phyloP scores from a whole-genome alignment of 2,329 filamentous ascomycete species.

The Metarhizium rileyi region DNA sequence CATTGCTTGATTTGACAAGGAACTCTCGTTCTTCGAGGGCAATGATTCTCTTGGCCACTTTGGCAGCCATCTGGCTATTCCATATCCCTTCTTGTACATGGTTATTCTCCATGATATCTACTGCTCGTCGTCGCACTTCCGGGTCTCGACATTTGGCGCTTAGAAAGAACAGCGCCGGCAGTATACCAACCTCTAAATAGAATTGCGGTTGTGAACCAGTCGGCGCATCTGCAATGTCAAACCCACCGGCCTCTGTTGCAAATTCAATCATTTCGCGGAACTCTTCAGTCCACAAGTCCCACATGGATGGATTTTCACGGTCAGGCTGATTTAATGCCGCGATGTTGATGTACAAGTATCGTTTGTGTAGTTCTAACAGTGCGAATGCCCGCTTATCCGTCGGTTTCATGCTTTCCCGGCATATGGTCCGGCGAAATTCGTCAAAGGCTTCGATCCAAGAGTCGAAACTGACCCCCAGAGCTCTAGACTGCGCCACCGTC shows the following conservation, averaged over 20 bases:
- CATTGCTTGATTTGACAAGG: background rate
- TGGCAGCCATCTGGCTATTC: slow-evolving; percentile 5
- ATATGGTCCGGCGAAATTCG: background rate
- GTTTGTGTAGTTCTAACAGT: slow-evolving; percentile 4
- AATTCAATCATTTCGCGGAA: slow-evolving; percentile 5
- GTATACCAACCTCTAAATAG: slow-evolving; percentile 4
- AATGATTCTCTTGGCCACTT: slow-evolving; percentile 3
- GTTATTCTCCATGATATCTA: slow-evolving; percentile 2
- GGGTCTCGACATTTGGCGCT: slow-evolving; percentile 5
- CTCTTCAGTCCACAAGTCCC: slow-evolving; percentile 4
- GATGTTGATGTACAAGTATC: slow-evolving; percentile 6
- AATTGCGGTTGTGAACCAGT: slow-evolving; percentile 1
- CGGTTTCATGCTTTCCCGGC: background rate
- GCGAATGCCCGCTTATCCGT: slow-evolving; percentile 3
- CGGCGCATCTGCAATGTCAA: background rate
- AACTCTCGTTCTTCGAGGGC: slow-evolving; percentile 1
- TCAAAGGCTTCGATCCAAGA: slow-evolving; percentile 4
- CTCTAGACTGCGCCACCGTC: background rate
- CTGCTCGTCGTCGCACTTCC: slow-evolving; percentile 2
- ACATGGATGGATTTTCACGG: slow-evolving; percentile 3
- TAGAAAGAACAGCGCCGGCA: slow-evolving; percentile 3
- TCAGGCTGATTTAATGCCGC: slow-evolving; percentile 2
- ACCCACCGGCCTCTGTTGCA: background rate
- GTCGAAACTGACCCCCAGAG: background rate
- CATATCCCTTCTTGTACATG: slow-evolving; percentile 6